A percentile compares a stretch with the other conserved stretches of the same genome.
Conservation (phyloP, 2,329 filamentous ascomycete species). For the Epichloe uncinata region DNA sequence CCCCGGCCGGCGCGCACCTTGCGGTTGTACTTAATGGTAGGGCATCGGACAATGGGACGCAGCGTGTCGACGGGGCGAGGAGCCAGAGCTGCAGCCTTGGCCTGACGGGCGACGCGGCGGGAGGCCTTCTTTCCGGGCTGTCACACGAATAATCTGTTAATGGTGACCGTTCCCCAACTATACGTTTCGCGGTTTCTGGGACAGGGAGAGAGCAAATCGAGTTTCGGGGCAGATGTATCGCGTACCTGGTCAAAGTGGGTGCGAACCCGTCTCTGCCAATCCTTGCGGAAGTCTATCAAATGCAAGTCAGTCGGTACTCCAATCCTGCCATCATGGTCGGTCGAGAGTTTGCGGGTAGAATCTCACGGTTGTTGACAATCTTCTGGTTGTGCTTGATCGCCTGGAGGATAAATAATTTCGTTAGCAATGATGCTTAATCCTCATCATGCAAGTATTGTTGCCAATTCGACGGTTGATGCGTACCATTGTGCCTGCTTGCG, state of each 20-base stretch:
- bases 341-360: conserved; percentile 4
- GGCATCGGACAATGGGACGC: conserved; percentile 92
- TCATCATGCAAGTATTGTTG: conserved; percentile 9
- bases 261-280: conserved; percentile 98
- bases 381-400: conserved; percentile 99
- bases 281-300: conserved; percentile 85
- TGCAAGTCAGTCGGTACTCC: conserved; percentile 24
- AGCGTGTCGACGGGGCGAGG: conserved; percentile 96
- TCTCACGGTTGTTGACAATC: conserved; percentile 87
- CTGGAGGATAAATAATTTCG: conserved; percentile 27
- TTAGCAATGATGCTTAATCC: conserved; percentile 18
- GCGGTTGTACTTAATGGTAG: conserved; percentile 98
- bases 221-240: conserved; percentile 6
- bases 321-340: conserved; percentile 16
- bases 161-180: not conserved
- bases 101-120: conserved; percentile 79
- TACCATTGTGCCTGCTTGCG: conserved; percentile 43
- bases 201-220: not conserved
- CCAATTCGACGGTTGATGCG: conserved; percentile 14
- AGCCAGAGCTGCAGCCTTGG: conserved; percentile 90
- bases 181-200: not conserved
- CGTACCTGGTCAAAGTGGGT: conserved; percentile 99
- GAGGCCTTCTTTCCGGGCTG: conserved; percentile 93
- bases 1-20: conserved; percentile 91
- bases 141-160: conserved; percentile 4